Base-by-base conservation (phyloP, 2,329 filamentous ascomycete genomes). In the Hirsutella thompsonii region DNA sequence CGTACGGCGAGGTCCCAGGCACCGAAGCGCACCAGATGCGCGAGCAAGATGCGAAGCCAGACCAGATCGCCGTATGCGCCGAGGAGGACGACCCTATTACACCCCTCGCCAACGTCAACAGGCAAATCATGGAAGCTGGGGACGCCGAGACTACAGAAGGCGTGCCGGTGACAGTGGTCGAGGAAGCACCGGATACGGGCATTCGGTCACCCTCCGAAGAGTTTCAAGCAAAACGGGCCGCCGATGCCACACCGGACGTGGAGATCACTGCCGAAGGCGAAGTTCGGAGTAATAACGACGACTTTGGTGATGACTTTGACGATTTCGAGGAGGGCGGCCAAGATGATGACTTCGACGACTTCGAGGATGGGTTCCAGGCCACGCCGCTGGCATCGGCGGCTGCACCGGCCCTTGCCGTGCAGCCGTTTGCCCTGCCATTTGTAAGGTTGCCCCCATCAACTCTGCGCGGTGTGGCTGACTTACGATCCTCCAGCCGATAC, bases 281-380 rank as follows among this genome's bases (percentile, higher is more conserved):
- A 37, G 52, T 60, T 40, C 59, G 58, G 41, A 52, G 45, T 36
- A 50, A 48, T 40, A 43, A 51, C 38, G 68, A 72, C 47, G 70
- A 69, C 34, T 76, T 74, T 53, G 73, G 69, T 19, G 73, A 77
- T 51, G 74, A 78, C 45, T 72, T 75, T 59, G 74, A 79, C 55
- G 74, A 77, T 46, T 79, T 79, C 48, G 72, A 76, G 51, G 74
- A 78, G 52, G 74, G 72, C 38, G 70, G 67, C 48, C 69, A 64
- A 8, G 67, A 66, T 36, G 67, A 66, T 20, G 73, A 73, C 52
- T 80, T 81, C 62, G 76, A 77, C 52, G 81, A 84, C 52, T 87
- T 86, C 60, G 79, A 83, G 54, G 82, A 81, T 49, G 79, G 70
- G 30, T 86, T 86, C 55, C 73, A 76, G 55, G 58, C 73, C 42